A percentile compares a stretch with the other conserved stretches of the same genome.
These are phyloP conservation scores for Tetrahymena malaccensis DNA, from an alignment of 73 alveolate genomes.

Conservation along the genomic window DNA sequence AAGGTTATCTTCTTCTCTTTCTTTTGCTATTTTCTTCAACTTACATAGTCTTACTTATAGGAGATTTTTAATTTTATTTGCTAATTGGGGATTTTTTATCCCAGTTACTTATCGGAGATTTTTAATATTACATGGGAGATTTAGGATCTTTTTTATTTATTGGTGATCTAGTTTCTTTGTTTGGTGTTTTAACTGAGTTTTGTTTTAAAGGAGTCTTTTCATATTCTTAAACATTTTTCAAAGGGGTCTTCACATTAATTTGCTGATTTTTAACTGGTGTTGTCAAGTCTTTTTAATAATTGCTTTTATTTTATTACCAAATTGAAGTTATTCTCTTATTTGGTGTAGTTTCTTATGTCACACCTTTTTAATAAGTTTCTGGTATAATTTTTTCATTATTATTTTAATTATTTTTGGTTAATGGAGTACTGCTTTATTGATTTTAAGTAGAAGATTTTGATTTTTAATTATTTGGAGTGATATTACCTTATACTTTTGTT, in stretches of 20 bases:
- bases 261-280: background rate
- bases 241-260: background rate
- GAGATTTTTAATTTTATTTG: background rate
- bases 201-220: background rate
- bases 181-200: background rate
- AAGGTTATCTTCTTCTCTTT: background rate
- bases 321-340: background rate
- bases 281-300: background rate
- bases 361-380: too few species aligned
- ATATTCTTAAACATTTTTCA: background rate
- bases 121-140: background rate
- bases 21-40: background rate
- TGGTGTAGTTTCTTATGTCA: background rate
- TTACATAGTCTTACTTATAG: background rate
- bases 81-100: background rate
- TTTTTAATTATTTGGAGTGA: background rate
- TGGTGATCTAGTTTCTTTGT: background rate
- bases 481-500: background rate
- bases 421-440: background rate
- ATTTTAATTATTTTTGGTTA: background rate
- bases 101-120: background rate
- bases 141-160: background rate
- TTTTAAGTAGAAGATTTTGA: background rate
- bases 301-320: background rate
- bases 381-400: background rate